Evolutionary conservation across 257 asterid species (phyloP).

Genomic region (Lycium ferocissimum): DNA sequence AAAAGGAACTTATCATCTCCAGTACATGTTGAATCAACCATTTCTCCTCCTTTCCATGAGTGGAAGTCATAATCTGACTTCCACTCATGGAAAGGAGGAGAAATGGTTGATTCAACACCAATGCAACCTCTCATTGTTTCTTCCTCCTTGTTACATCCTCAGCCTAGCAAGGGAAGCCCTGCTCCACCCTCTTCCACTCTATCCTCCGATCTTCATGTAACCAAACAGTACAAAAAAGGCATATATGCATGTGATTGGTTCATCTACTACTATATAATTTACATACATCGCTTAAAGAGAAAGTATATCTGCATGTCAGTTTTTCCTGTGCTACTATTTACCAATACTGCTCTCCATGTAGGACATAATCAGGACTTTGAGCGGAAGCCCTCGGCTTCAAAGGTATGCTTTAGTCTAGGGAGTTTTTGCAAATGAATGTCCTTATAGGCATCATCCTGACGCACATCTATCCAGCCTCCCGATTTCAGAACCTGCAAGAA

Average conservation of each 20-base stretch:
- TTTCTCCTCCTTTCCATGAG: no score
- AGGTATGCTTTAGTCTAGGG: conserved; percentile 45
- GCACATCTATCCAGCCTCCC: conserved; percentile 60
- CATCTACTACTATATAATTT: not conserved
- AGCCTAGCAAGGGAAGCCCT: not conserved
- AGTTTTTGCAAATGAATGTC: conserved; percentile 59
- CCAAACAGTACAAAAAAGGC: not conserved
- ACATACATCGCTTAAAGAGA: not conserved
- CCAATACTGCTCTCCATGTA: not conserved
- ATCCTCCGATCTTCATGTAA: not conserved
- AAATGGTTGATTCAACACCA: not conserved
- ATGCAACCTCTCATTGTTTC: not conserved
- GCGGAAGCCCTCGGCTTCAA: conserved; percentile 28
- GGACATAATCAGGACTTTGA: not conserved
- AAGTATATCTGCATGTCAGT: not conserved
- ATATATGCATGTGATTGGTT: conserved; percentile 4
- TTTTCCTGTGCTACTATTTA: conserved; percentile 22
- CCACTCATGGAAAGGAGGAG: not conserved
- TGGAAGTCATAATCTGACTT: not conserved
- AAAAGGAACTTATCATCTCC: no score
- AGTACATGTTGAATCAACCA: no score
- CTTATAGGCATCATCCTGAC: conserved; percentile 59
- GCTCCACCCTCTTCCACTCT: not conserved
- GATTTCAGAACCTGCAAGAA: conserved; percentile 69
- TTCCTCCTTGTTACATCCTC: not conserved